A percentile compares a stretch with the other conserved stretches of the same genome.
phyloP scores from a whole-genome alignment of 768 basidiomycete species.

The Gloeostereum incarnatum region DNA sequence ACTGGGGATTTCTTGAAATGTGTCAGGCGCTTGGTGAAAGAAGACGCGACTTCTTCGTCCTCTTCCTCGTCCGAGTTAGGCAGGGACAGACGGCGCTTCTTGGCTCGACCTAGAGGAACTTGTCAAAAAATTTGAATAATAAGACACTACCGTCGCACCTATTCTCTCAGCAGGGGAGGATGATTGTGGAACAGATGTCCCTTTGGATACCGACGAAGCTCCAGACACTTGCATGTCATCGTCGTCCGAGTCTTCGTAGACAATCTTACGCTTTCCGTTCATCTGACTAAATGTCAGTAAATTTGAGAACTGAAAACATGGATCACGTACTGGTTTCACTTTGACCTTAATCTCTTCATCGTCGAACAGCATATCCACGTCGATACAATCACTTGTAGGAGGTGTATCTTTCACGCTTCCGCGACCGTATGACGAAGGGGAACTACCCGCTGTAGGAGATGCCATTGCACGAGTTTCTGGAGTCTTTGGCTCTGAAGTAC shows the following conservation, averaged over 20 bases:
- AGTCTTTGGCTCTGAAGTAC: conserved; percentile 29
- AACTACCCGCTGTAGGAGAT: conserved; percentile 30
- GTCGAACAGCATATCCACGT: conserved; percentile 62
- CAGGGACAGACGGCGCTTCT: conserved; percentile 53
- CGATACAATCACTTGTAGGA: conserved; percentile 70
- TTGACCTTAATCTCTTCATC: conserved; percentile 33
- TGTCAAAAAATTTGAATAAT: conserved; percentile 6
- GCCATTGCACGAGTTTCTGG: conserved; percentile 17
- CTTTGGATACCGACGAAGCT: conserved; percentile 13
- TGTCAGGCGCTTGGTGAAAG: conserved; percentile 52
- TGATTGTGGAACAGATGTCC: conserved; percentile 12
- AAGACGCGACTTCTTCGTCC: conserved; percentile 23
- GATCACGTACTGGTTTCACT: conserved; percentile 22
- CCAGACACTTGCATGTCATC: conserved; percentile 26
- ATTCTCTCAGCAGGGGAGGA: conserved; percentile 31
- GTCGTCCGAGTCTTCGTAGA: conserved; percentile 68
- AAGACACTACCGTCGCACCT: conserved; percentile 9
- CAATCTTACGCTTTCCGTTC: conserved; percentile 57
- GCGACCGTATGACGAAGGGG: conserved; percentile 36
- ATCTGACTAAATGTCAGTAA: conserved; percentile 16
- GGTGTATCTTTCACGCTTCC: conserved; percentile 50
- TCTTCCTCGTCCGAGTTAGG: conserved; percentile 37
- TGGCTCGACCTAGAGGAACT: conserved; percentile 29
- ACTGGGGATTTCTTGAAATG: conserved; percentile 57
- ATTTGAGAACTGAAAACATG: background rate